Conservation (phyloP, 768 basidiomycete genomes). For the Collybia sordida region DNA sequence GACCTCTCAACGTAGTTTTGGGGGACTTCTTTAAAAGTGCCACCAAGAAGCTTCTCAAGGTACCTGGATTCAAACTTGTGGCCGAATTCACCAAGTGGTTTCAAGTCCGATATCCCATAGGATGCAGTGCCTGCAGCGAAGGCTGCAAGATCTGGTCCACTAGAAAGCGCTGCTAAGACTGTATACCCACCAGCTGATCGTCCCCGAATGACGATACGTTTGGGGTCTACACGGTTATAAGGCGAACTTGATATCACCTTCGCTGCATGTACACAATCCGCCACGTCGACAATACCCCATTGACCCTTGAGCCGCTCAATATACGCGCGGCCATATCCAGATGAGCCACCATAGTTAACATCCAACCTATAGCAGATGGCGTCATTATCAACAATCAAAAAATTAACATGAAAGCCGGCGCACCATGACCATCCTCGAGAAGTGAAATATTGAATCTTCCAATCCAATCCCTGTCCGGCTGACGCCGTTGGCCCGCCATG, state of each 20-base stretch:
- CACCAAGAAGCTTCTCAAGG: constrained; percentile 62
- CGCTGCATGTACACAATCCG: constrained; percentile 63
- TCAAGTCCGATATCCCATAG: constrained; percentile 72
- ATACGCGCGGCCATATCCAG: constrained; percentile 71
- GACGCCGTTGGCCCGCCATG: constrained; percentile 74
- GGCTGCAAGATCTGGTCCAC: constrained; percentile 36
- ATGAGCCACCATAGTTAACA: constrained; percentile 78
- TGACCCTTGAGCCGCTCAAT: constrained; percentile 56
- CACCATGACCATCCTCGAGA: constrained; percentile 76
- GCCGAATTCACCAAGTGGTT: constrained; percentile 53
- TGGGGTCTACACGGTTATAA: constrained; percentile 57
- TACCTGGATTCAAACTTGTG: constrained; percentile 74
- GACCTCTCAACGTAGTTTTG: constrained; percentile 60
- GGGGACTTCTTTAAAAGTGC: constrained; percentile 52
- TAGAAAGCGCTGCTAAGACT: constrained; percentile 47
- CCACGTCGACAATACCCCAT: constrained; percentile 77
- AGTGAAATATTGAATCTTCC: constrained; percentile 66
- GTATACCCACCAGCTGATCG: constrained; percentile 77
- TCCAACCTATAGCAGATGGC: constrained; percentile 48
- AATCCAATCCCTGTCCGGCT: constrained; percentile 44
- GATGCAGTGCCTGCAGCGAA: constrained; percentile 64
- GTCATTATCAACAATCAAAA: not conserved
- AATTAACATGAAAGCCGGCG: constrained; percentile 4
- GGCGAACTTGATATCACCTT: constrained; percentile 42
- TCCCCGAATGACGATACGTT: constrained; percentile 69